Evolutionary conservation across 2,329 filamentous ascomycete species (phyloP).

Genomic region (Tolypocladium tundrense): DNA sequence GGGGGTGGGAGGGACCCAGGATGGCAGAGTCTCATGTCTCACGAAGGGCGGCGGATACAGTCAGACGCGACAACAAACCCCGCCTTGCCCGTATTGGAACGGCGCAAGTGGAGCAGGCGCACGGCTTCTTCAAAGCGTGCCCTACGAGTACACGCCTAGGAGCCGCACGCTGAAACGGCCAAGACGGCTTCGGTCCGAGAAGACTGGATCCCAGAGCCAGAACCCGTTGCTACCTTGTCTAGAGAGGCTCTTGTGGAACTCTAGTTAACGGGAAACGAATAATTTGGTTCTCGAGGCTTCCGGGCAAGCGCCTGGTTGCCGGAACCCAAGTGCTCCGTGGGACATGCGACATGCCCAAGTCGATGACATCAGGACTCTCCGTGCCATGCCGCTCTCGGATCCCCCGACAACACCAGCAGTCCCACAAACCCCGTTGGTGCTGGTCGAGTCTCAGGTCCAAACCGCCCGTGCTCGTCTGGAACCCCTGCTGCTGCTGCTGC

Average conservation of each 20-base stretch:
- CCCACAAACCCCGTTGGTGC: background rate
- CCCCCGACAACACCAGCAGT: background rate
- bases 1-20: no score
- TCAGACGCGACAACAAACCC: no score
- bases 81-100: no score
- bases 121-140: background rate
- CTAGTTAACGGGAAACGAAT: background rate
- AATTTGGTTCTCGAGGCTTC: background rate
- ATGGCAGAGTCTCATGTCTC: background rate
- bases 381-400: background rate
- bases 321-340: background rate
- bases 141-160: background rate
- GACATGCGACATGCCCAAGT: background rate
- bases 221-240: no score
- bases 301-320: background rate
- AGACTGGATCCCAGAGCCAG: no score
- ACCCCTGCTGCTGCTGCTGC: no score
- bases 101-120: background rate
- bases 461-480: background rate
- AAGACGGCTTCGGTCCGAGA: background rate
- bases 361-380: conserved; percentile 10
- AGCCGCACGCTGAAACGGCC: background rate
- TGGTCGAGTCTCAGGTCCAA: background rate
- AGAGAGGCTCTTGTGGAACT: background rate
- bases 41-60: no score